Conservation (phyloP, 352 stramenopile species). For the Pythium oligandrum region DNA sequence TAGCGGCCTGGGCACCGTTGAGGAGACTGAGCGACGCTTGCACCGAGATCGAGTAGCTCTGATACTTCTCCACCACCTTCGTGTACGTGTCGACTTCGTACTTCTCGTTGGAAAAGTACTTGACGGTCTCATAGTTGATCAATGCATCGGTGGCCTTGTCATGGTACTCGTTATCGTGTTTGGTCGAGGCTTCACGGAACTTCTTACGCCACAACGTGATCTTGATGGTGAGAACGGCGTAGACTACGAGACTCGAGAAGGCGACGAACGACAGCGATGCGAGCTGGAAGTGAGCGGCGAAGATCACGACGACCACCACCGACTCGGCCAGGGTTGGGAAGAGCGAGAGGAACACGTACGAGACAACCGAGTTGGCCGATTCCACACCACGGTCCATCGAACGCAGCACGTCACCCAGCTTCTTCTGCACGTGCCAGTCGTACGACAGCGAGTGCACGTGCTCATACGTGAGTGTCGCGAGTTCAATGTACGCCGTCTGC, state of each 20-base stretch:
- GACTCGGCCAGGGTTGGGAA: conserved; percentile 93
- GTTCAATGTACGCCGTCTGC: conserved; percentile 97
- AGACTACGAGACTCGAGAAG: conserved; percentile 95
- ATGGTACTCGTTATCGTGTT: conserved; percentile 97
- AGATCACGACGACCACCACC: conserved; percentile 93
- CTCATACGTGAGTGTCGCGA: conserved; percentile 94
- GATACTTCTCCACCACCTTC: conserved; percentile 91
- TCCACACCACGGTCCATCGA: conserved; percentile 91
- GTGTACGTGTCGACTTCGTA: conserved; percentile 92
- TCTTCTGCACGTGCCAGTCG: conserved; percentile 98
- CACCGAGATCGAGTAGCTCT: conserved; percentile 90
- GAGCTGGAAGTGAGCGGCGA: conserved; percentile 91
- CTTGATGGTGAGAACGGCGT: conserved; percentile 94
- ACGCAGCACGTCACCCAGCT: conserved; percentile 95
- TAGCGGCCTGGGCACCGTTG: conserved; percentile 91
- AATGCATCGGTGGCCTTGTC: conserved; percentile 96
- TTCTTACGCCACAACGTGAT: conserved; percentile 98
- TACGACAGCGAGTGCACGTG: conserved; percentile 96
- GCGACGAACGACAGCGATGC: conserved; percentile 89
- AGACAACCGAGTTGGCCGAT: conserved; percentile 94
- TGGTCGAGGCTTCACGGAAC: conserved; percentile 92
- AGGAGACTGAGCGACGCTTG: conserved; percentile 93
- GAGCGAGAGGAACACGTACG: conserved; percentile 97
- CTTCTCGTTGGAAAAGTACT: conserved; percentile 95
- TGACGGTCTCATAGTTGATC: conserved; percentile 98